Evolutionary conservation across 1,139 yeast species (phyloP), one percentile per base, ranked within the genome.

Genomic region (Hyphopichia buzzinii): DNA sequence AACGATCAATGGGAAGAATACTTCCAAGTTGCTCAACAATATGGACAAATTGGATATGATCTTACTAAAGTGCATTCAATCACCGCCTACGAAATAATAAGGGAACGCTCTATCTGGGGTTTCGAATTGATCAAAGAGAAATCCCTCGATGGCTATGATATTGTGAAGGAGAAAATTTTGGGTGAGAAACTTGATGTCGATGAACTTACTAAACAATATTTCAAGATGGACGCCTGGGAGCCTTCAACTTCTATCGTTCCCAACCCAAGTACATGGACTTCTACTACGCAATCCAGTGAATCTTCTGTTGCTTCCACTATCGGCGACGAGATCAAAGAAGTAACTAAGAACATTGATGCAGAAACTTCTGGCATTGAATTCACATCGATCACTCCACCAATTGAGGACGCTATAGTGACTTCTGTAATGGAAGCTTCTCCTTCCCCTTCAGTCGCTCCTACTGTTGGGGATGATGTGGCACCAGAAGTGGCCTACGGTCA

Each of bases 151-250:
- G 57, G 62, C 24, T 61, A 61, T 36, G 70, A 70, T 19, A 48
- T 59, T 35, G 57, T 64, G 24, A 67, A 72, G 43, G 68, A 72
- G 22, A 72, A 74, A 35, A 42, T 70, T n/a, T 57, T 60, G 27
- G 63, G 62, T 28, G 66, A 66, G 38, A 57, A 60, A 38, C 42
- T 49, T 34, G 59, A 67, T 33, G 60, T 64, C 13, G 59, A 51
- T 35, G 60, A 50, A 26, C 38, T 35, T 16, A 49, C 57, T n/a
- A 50, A 50, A 14, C 47, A 56, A 16, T 57, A 57, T 38, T 55
- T 59, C 35, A 52, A 54, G n/a, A 48, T 55, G 44, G 54, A 50
- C 37, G 59, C 54, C 30, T 57, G 59, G 59, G 54, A 52, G 33
- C 24, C 31, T 12, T 29, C 31, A 5, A 33, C 27, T 19, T 29